These are phyloP conservation scores for Hypomyces perniciosus DNA, from an alignment of 2,329 filamentous ascomycete species.

Conservation along the genomic window DNA sequence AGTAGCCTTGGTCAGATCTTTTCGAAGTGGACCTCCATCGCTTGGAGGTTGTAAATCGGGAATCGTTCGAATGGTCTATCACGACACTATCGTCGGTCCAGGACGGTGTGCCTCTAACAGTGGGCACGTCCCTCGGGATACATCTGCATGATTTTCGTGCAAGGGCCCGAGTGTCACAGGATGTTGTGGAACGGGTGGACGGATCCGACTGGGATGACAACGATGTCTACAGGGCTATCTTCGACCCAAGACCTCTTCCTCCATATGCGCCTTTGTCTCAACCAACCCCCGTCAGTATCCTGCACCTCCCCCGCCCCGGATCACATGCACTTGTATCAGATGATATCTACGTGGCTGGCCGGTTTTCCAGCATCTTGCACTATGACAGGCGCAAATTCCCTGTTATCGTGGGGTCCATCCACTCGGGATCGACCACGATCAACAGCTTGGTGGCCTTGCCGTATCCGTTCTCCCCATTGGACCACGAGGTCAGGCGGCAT, in stretches of 20 bases:
- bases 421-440: constrained; percentile 75
- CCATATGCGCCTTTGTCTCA: constrained; percentile 69
- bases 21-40: constrained; percentile 78
- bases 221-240: constrained; percentile 34
- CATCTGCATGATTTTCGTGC: constrained; percentile 74
- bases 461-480: constrained; percentile 58
- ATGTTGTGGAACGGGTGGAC: constrained; percentile 33
- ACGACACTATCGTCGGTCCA: constrained; percentile 70
- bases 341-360: constrained; percentile 82
- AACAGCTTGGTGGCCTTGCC: constrained; percentile 67
- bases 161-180: constrained; percentile 25
- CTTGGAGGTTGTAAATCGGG: constrained; percentile 60
- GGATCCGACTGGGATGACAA: constrained; percentile 17
- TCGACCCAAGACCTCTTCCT: constrained; percentile 47
- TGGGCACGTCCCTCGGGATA: constrained; percentile 75
- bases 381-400: constrained; percentile 88
- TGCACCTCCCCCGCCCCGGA: constrained; percentile 62
- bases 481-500: constrained; percentile 51
- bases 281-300: constrained; percentile 73
- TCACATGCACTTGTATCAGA: constrained; percentile 53
- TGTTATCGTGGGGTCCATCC: constrained; percentile 66
- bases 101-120: constrained; percentile 64
- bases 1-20: constrained; percentile 39
- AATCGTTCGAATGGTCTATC: constrained; percentile 74
- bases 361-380: constrained; percentile 81